phyloP scores from a whole-genome alignment of 1,284 basidiomycete genomes.

The Singerocomus inundabilis region DNA sequence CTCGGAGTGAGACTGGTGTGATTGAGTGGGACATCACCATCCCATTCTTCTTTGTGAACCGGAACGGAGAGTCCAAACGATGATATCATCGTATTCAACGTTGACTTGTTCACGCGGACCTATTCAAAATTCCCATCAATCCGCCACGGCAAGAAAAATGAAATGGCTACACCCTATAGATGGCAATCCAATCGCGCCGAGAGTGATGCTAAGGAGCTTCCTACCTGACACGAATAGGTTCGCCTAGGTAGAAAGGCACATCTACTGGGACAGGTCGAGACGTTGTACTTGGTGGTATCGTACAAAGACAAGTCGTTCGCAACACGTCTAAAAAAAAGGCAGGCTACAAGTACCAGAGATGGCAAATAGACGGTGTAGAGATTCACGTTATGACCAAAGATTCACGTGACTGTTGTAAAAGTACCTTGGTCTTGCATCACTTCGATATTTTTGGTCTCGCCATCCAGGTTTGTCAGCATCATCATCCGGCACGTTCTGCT shows the following conservation, averaged over 20 bases:
- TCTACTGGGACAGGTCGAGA: conserved; percentile 58
- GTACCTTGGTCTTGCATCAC: conserved; percentile 85
- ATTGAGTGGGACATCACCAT: conserved; percentile 78
- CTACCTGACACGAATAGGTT: conserved; percentile 87
- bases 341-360: neutral
- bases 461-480: conserved; percentile 24
- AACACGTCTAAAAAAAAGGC: conserved; percentile 58
- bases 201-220: conserved; percentile 86
- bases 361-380: neutral
- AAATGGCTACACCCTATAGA: conserved; percentile 64
- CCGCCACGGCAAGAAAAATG: neutral
- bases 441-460: conserved; percentile 66
- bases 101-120: conserved; percentile 85
- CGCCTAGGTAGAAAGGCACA: conserved; percentile 84
- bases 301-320: conserved; percentile 77
- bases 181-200: conserved; percentile 95
- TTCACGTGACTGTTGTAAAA: conserved; percentile 90
- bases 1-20: conserved; percentile 37
- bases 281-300: conserved; percentile 76
- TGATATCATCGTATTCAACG: conserved; percentile 81
- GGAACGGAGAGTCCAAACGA: conserved; percentile 92
- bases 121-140: conserved; percentile 33
- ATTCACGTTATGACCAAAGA: conserved; percentile 84
- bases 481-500: neutral
- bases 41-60: conserved; percentile 90